Base-by-base conservation (phyloP, 805 yeast species). In the Maudiozyma saulgeensis region DNA sequence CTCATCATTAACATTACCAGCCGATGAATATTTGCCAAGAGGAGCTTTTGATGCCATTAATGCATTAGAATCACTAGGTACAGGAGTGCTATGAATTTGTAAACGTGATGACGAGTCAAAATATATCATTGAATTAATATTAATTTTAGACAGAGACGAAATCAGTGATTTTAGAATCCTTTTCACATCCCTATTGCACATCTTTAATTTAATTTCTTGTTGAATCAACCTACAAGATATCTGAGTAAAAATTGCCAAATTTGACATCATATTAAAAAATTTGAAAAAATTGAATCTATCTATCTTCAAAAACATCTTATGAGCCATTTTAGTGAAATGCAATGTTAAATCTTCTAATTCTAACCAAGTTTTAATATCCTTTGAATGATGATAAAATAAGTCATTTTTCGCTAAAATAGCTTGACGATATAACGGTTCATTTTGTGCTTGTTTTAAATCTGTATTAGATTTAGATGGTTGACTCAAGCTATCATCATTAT, bases 51-150 rank as follows among this genome's bases (percentile, higher is more conserved):
- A 25, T 18, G 28, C 12, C 12, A 43, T 2, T 7, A 25, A 32
- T 32, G 39, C 28, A 21, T 32, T 25, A 31, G 45, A n/a, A 7
- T 18, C 41, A 31, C 35, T 25, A 9, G 35, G 35, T 2, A 42
- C 34, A 2, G 44, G 35, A 3, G 34, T 42, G 11, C 25, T 42
- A 16, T 16, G 49, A 21, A 9, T 23, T 37, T 41, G 28, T 19
- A 41, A 19, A 28, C 19, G 40, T 28, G 39, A 21, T 9, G 41
- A 48, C 21, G 61, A 56, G 45, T 71, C 69, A 47, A 84, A 68
- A 60, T 78, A 84, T n/a, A 84, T 61, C 45, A 76, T 71, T 8
- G 87, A 84, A 58, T 81, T 81, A 49, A 83, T 77, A 50, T 81
- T 79, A 49, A 85, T 73, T 51, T 80, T 84, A 2, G 87, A 76